Base-by-base conservation (phyloP, 2,329 filamentous ascomycete species). In the Pseudogymnoascus sp. region DNA sequence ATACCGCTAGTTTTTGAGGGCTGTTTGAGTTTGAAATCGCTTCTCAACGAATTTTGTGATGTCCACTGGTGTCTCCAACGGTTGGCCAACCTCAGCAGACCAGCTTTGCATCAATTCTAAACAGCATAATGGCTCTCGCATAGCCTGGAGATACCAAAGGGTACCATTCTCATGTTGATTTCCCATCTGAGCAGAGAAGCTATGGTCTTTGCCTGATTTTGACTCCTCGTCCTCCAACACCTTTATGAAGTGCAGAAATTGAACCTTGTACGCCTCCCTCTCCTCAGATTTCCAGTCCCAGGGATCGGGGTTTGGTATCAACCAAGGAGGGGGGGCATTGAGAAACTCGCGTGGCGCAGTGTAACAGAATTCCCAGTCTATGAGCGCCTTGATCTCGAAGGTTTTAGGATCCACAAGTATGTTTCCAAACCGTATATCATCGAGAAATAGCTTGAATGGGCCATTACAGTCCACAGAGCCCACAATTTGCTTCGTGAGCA, bases 311-410 rank as follows among this genome's bases (percentile, higher is more conserved):
- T 72, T 62, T 2, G 77, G 63, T 1, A 77, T 68, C 2, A 78
- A 66, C 75, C 74, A 78, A 74, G 73, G 76, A 0, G 75, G 75
- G 2, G 74, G 72, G 58, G 73, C 71, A 52, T 70, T 68, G 8
- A 55, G 61, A 52, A 75, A 77, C 38, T 76, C 69, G 8, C 70
- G 62, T 0, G 75, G 74, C 0, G 68, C 75, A 1, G 65, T 68
- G 62, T 77, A 76, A 0, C 72, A 64, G 62, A 74, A 75, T 67
- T 79, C 77, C 75, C 75, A 79, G 64, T 78, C 76, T 4, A 80
- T 73, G 0, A 75, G 69, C 2, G 68, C 74, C 9, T 71, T 66
- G 1, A 78, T 63, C 9, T 70, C 62, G 11, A 42, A 42, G 8
- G 39, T 42, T 42, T 42, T 42, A 11, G 39, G 11, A 16, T 73